phyloP scores from a whole-genome alignment of 2,329 filamentous ascomycete species.

The Myriosclerotinia duriaeana region DNA sequence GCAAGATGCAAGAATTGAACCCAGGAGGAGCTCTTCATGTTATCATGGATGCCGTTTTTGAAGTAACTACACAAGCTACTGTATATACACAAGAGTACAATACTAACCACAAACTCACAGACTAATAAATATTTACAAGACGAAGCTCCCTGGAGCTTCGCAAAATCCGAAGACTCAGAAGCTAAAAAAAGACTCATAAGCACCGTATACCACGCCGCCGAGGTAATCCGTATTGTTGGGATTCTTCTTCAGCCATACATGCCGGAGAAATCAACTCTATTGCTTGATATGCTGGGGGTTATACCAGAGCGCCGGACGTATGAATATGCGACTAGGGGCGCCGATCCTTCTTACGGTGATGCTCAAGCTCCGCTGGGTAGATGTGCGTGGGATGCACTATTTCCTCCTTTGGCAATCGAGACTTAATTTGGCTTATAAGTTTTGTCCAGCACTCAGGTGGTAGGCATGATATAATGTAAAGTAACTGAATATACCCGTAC shows the following conservation, averaged over 20 bases:
- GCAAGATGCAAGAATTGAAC: slow-evolving; percentile 62
- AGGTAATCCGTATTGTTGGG: slow-evolving; percentile 74
- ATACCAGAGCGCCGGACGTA: slow-evolving; percentile 59
- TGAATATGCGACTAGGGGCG: slow-evolving; percentile 59
- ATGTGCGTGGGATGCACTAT: slow-evolving; percentile 48
- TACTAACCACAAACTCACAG: slow-evolving; percentile 41
- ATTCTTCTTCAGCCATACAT: slow-evolving; percentile 92
- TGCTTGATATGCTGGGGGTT: slow-evolving; percentile 80
- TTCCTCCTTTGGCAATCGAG: slow-evolving; percentile 52
- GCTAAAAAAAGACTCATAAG: slow-evolving; percentile 45
- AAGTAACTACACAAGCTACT: slow-evolving; percentile 46
- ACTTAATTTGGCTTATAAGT: slow-evolving; percentile 35
- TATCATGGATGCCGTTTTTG: slow-evolving; percentile 61
- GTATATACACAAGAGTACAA: slow-evolving; percentile 4
- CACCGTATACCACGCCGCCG: slow-evolving; percentile 68
- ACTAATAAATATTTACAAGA: slow-evolving; percentile 67
- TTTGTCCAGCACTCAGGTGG: not conserved
- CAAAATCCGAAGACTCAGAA: slow-evolving; percentile 40
- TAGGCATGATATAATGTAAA: not conserved
- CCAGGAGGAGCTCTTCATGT: slow-evolving; percentile 63
- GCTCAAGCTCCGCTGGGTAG: slow-evolving; percentile 39
- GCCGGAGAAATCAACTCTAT: slow-evolving; percentile 68
- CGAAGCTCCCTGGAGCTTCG: slow-evolving; percentile 66
- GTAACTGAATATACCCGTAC: slow-evolving; percentile 3
- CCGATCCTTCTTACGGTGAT: slow-evolving; percentile 68